phyloP scores from a whole-genome alignment of 2,329 filamentous ascomycete species.

The Fusarium sublunatum region DNA sequence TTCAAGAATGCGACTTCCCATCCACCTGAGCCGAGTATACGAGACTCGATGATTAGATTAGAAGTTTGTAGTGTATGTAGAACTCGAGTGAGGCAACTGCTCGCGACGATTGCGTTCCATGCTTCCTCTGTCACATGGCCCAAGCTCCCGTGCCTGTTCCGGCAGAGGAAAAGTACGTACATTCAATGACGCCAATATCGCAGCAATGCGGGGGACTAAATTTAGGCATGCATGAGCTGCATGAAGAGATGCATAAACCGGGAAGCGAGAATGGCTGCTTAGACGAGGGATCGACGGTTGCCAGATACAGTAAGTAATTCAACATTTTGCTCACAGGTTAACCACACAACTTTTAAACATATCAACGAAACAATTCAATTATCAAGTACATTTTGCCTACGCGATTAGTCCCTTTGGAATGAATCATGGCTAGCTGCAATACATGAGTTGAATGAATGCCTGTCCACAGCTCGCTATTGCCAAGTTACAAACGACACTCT shows the following conservation, averaged over 20 bases:
- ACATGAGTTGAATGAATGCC: conserved; percentile 7
- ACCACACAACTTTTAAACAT: background rate
- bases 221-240: conserved; percentile 37
- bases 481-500: conserved; percentile 19
- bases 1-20: conserved; percentile 25
- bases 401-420: conserved; percentile 42
- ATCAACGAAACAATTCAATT: conserved; percentile 30
- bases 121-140: conserved; percentile 42
- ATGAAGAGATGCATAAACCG: conserved; percentile 34
- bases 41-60: conserved; percentile 7
- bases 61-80: conserved; percentile 17
- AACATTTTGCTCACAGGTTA: too few relatives aligned
- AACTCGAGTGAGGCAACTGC: conserved; percentile 26
- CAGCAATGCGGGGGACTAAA: conserved; percentile 34
- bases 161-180: conserved; percentile 24
- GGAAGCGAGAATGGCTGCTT: background rate
- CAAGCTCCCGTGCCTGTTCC: conserved; percentile 37
- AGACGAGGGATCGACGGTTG: too few relatives aligned
- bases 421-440: conserved; percentile 26
- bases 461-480: conserved; percentile 15
- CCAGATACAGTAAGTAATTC: too few relatives aligned
- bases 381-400: conserved; percentile 42
- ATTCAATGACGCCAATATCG: conserved; percentile 33
- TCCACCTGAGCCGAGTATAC: conserved; percentile 11
- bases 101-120: conserved; percentile 11